Conservation (phyloP, 371 early-diverging fungal genomes). For the Phascolomyces articulosus region DNA sequence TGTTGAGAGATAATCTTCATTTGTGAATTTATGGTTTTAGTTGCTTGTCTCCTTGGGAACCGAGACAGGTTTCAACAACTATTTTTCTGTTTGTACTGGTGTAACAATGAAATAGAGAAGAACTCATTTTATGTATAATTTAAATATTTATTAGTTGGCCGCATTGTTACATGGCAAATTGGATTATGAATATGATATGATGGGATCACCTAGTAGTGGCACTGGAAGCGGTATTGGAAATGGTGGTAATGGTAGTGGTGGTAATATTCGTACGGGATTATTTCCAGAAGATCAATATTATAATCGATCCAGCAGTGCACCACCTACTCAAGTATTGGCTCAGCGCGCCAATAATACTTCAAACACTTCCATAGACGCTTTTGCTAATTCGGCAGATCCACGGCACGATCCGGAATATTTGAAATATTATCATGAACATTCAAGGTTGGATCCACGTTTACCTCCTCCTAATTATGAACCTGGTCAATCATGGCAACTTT, state of each 20-base stretch:
- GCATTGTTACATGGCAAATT: constrained; percentile 47
- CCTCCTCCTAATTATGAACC: constrained; percentile 9
- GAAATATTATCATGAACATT: constrained; percentile 3
- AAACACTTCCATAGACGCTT: background rate
- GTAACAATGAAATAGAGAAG: no score
- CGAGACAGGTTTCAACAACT: background rate
- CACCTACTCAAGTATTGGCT: constrained; percentile 29
- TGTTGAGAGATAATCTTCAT: no score
- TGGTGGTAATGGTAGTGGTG: constrained; percentile 4
- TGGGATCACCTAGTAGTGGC: constrained; percentile 8
- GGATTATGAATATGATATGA: constrained; percentile 37
- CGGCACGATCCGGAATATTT: constrained; percentile 9
- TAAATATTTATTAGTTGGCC: constrained; percentile 25
- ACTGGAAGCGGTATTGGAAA: no score
- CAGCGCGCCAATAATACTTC: background rate
- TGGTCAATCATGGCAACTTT: constrained; percentile 40
- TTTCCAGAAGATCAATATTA: constrained; percentile 26
- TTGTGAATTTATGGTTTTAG: background rate
- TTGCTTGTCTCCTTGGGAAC: constrained; percentile 1
- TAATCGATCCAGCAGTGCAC: constrained; percentile 43
- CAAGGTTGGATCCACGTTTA: constrained; percentile 16
- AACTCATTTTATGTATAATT: background rate
- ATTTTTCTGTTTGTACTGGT: no score
- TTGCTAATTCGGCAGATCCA: background rate
- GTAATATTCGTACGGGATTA: constrained; percentile 18